Base-by-base conservation (phyloP, 305 asterid species). In the Andrographis paniculata region DNA sequence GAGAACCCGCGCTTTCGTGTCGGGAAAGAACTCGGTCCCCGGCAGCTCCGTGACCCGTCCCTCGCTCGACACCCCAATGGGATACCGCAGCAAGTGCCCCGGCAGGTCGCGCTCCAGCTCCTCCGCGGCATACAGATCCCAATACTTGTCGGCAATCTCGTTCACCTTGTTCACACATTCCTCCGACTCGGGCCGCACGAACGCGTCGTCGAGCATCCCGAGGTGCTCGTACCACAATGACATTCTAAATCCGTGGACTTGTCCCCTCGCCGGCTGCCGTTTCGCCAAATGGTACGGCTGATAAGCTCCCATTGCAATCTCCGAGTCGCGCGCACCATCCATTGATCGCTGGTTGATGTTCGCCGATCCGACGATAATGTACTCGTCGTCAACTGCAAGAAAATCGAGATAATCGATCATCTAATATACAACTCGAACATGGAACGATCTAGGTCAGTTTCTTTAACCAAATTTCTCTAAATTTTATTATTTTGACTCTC, bases 271-370 rank as follows among this genome's bases (percentile, higher is more conserved):
- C 0, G 84, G 80, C 46, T 76, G 60, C 45, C 59, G 24, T 28
- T 53, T 23, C 12, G 78, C 63, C 55, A 83, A 51, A 36, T 87
- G 87, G 55, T 74, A 36, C 1, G 93, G 94, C 54, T 87, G 93
- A 60, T 76, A 83, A 2, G 80, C 93, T 16, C 96, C 94, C 72
- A 83, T 87, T 2, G 91, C 94, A 20, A 83, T 87, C 59, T 87
- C 93, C 0, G 94, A 80, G 37, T 87, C 96, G 48, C 96, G 65
- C 0, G 91, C 71, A 1, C 96, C 96, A 33, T 84, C 96, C 93
- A 87, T 72, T 27, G 94, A 83, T 56, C 96, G 62, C 57, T 87
- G 94, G 83, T 87, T 87, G 66, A 87, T 87, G 61, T 83, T 87
- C 3, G 96, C 93, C 0, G 94, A 83, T 56, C 96, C 96, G 0